Conservation (phyloP, 805 yeast species). For the Candida sithepensis region DNA sequence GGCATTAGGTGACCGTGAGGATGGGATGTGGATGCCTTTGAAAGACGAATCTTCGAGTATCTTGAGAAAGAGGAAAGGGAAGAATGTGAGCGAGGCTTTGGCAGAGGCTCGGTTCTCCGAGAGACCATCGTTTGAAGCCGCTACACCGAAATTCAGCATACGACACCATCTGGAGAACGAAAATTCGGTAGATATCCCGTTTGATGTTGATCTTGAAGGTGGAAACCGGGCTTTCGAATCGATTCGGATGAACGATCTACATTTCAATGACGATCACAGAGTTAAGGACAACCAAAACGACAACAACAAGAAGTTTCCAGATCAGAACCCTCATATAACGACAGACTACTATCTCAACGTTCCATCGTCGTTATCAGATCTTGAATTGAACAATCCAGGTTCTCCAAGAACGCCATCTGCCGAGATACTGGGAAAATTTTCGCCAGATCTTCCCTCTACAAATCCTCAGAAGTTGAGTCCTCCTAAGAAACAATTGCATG, state of each 20-base stretch:
- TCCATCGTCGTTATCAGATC: slow-evolving; percentile 3
- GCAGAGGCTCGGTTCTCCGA: neutral
- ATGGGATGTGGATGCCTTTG: slow-evolving; percentile 22
- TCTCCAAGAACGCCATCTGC: neutral
- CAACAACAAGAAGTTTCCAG: too few species aligned
- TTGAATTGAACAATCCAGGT: slow-evolving; percentile 1
- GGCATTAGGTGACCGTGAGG: slow-evolving; percentile 18
- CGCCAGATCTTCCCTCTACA: neutral
- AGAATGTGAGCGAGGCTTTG: neutral
- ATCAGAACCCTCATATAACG: too few species aligned
- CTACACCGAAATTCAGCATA: neutral
- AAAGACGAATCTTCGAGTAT: slow-evolving; percentile 1
- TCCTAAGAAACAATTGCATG: slow-evolving; percentile 1
- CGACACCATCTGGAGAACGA: neutral
- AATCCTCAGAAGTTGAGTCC: neutral
- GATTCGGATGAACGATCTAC: slow-evolving; percentile 8
- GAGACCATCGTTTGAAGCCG: neutral
- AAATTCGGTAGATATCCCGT: neutral
- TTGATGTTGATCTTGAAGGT: neutral
- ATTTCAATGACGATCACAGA: neutral
- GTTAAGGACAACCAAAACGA: neutral
- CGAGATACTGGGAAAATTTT: neutral
- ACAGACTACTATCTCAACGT: slow-evolving; percentile 8
- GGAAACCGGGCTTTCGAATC: slow-evolving; percentile 3
- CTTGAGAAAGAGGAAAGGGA: neutral